Base-by-base conservation (phyloP, 495 filamentous ascomycete genomes). In the Hypoxylon lienhwacheense region DNA sequence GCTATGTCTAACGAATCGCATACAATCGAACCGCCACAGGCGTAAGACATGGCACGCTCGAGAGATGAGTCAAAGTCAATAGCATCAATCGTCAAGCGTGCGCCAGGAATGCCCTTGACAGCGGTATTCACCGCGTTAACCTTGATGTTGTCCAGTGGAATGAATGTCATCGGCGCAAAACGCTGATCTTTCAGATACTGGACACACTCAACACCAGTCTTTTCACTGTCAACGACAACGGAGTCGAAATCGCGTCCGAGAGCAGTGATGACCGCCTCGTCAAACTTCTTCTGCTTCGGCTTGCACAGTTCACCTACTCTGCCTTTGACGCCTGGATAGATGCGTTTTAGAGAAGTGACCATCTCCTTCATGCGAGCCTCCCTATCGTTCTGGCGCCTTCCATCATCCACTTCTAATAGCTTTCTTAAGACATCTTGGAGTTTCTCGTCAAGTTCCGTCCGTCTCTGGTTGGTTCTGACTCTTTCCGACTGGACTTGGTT, bases 71-170 rank as follows among this genome's bases (percentile, higher is more conserved):
- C 93, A 55, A 95, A 99, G 53, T 96, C 90, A 51, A 99, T 91
- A 1, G 91, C 92, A 66, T 99, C 93, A 50, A 99, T 92, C 0
- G 93, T 95, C 52, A 95, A 82, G 17, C 95, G 86, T 5, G 85
- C 87, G 10, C 86, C 83, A 44, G 90, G 80, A 67, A 96, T 86
- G 32, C 91, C 88, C 72, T 97, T 97, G 32, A 97, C 70, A 56
- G 88, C 91, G 8, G 90, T 89, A 65, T 95, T 93, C 47, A 90
- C 79, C 7, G 87, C 82, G 63, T 86, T 90, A 63, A 95, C 89
- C 59, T 97, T 93, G 64, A 99, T 96, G 17, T 95, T 96, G 72
- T 99, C 93, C 8, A 97, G 79, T 0, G 93, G 93, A 47, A 97
- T 87, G 69, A 97, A 97, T 1, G 88, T 97, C 47, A 90, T 85